A percentile compares a stretch with the other conserved stretches of the same genome.
These are phyloP conservation scores for Coelastrella sp. DNA, from an alignment of 139 green algal species.

Conservation along the genomic window DNA sequence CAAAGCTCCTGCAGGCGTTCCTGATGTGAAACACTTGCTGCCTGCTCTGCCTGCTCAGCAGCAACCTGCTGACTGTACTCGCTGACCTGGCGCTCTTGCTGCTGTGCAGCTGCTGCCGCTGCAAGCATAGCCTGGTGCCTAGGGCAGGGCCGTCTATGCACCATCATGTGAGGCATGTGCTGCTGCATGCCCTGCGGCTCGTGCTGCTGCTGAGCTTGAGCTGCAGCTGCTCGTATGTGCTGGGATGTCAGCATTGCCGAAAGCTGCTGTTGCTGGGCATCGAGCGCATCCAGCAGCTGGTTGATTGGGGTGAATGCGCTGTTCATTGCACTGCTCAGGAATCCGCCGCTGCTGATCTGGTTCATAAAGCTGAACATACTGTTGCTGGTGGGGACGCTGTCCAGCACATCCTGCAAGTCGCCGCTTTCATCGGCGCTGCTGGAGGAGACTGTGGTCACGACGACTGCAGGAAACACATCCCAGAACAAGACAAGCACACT, in stretches of 20 bases:
- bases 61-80: background rate
- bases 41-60: background rate
- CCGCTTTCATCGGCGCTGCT: background rate
- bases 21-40: no score
- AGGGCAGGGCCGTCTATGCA: background rate
- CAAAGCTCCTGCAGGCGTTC: background rate
- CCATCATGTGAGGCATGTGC: background rate
- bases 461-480: background rate
- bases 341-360: background rate
- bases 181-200: background rate
- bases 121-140: slow-evolving; percentile 8
- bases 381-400: background rate
- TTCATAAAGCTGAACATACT: background rate
- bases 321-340: background rate
- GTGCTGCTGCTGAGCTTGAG: background rate
- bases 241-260: background rate
- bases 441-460: background rate
- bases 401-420: background rate
- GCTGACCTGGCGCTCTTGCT: background rate
- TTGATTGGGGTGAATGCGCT: background rate
- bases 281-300: slow-evolving; percentile 1
- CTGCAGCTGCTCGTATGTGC: background rate
- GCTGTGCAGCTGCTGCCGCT: background rate
- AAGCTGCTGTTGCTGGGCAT: slow-evolving; percentile 32
- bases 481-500: background rate